Base-by-base conservation (phyloP, 495 filamentous ascomycete genomes). In the Bombardia bombarda region DNA sequence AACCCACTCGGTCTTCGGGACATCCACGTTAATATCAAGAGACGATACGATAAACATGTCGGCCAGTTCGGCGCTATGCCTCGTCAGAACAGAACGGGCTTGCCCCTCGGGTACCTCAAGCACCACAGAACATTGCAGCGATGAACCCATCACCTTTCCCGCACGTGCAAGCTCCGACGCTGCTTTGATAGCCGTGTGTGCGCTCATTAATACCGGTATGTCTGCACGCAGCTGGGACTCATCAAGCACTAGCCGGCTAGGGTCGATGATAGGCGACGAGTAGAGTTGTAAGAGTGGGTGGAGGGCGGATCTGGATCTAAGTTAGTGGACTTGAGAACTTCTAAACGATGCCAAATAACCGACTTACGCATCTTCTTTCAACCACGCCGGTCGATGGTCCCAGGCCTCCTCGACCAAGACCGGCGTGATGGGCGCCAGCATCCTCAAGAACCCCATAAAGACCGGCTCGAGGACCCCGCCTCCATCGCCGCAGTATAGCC, bases 331-430 rank as follows among this genome's bases (percentile, higher is more conserved):
- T 42, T 34, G 31, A 42, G 34, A 26, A 22, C 9, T 3, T 19
- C 31, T 3, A 17, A n/a, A 47, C 40, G 13, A 39, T 20, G 6
- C 33, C 3, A 18, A 8, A 7, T 2, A 3, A 14, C 6, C 33
- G 24, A 57, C 56, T 6, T 43, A 60, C 51, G 40, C 13, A 6
- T 70, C 63, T 14, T 70, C 54, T 49, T 79, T 78, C 57, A 94
- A 62, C 46, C 65, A 70, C 30, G 69, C 65, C 0, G 90, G 83
- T 1, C 78, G 73, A 60, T 89, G 75, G 10, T 82, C 78, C 87
- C 86, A 95, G 1, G 86, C 78, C 63, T 97, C 93, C 54, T 92
- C 84, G 8, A 94, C 80, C 3, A 99, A 73, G 23, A 90, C 59
- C 0, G 92, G 92, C 14, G 83, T 84, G 45, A 96, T 73, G 2